Conservation (phyloP, 306 rosid genomes). For the Rosa rugosa region DNA sequence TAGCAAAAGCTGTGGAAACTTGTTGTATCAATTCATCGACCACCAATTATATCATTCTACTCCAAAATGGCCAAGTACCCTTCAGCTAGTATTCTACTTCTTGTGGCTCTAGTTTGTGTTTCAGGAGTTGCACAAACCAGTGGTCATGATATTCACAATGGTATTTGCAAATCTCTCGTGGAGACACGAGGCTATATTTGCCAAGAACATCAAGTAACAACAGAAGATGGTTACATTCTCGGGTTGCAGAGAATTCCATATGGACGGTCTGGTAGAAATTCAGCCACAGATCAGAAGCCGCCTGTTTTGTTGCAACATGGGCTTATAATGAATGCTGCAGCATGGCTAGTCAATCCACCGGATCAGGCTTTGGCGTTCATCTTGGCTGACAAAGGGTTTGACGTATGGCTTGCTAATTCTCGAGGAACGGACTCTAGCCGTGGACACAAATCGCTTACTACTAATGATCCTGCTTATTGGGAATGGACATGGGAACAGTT, state of each 20-base stretch:
- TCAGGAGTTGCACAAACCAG: not conserved
- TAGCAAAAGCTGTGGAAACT: not conserved
- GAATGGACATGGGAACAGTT: conserved; percentile 86
- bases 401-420: conserved; percentile 70
- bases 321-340: conserved; percentile 37
- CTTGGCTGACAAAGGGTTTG: conserved; percentile 62
- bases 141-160: conserved; percentile 7
- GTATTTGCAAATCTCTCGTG: conserved; percentile 51
- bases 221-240: conserved; percentile 64
- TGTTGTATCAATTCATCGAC: not conserved
- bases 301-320: conserved; percentile 78
- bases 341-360: conserved; percentile 58
- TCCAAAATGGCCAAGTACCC: not conserved
- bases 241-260: conserved; percentile 52
- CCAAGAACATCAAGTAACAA: conserved; percentile 51
- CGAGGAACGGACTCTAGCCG: conserved; percentile 69
- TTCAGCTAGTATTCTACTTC: not conserved
- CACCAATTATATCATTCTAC: not conserved
- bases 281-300: conserved; percentile 12
- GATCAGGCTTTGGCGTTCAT: conserved; percentile 55
- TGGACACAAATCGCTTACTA: conserved; percentile 32
- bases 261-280: conserved; percentile 33
- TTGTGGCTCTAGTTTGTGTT: not conserved
- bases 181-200: conserved; percentile 59
- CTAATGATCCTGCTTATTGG: conserved; percentile 63